Evolutionary conservation across 2,329 filamentous ascomycete species (phyloP), one percentile per base, ranked within the genome.

Genomic region (Monosporascus cannonballus): DNA sequence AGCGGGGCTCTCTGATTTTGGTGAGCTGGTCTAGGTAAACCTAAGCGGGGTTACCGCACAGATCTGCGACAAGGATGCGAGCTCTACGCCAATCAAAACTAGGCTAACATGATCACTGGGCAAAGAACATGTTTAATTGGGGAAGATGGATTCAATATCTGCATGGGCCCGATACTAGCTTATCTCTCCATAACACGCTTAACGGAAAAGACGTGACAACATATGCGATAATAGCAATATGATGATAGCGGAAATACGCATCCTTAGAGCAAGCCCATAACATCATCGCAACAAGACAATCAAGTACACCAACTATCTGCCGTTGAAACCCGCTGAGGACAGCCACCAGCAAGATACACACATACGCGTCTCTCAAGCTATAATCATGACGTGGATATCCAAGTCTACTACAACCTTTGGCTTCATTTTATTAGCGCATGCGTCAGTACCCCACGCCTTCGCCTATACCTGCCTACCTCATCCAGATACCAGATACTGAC

Each of bases 391-490:
- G 52, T 82, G 87, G 76, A 70, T 89, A 58, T 87, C 89, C 22
- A 85, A 83, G 57, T 71, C 84, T 3, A 77, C 91, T 55, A 92
- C 90, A 55, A 71, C 84, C 54, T 72, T 92, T 54, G 93, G 93
- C 58, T 76, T 93, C 14, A 61, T 96, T 51, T 80, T 96, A 59
- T 80, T 96, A 18, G 83, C 85, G 46, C 93, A 96, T 72, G 89
- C 92, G 93, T 96, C 85, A 71, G 89, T 69, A 48, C 39, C 53
- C 37, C 47, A 34, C 38, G 37, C 41, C 14, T 27, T 48, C 44
- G 3, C 47, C 44, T 38, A 37, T 44, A 9, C 45, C 22, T 38
- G 11, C 39, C 42, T 46, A 51, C 47, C 9, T 45, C 20, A 36
- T 41, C 27, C 37, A 25, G 45, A 47, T 45, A 49, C 51, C 37